phyloP scores from a whole-genome alignment of 768 basidiomycete genomes.

The Stropharia rugosoannulata region DNA sequence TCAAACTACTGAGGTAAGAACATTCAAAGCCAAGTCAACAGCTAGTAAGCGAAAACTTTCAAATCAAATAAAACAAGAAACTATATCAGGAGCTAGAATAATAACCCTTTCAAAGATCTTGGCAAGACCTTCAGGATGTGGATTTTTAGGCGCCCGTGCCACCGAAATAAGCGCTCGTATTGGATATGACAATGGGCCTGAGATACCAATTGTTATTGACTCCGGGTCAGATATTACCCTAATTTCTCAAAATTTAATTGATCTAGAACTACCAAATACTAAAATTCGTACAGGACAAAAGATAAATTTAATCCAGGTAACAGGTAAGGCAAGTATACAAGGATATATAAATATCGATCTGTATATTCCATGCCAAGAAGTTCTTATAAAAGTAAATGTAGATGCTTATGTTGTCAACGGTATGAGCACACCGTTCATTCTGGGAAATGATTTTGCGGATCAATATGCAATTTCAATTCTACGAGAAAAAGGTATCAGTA shows the following conservation, averaged over 20 bases:
- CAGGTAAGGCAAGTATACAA: conserved; percentile 23
- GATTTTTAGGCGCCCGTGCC: too few relatives aligned
- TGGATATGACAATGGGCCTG: neutral
- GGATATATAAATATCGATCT: conserved; percentile 25
- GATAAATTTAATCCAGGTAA: conserved; percentile 31
- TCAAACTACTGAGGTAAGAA: too few relatives aligned
- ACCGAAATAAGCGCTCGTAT: too few relatives aligned
- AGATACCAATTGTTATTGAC: conserved; percentile 22
- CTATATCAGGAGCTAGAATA: too few relatives aligned
- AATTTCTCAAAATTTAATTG: conserved; percentile 20
- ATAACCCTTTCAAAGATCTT: too few relatives aligned
- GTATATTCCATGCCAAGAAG: conserved; percentile 18
- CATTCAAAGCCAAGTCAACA: too few relatives aligned
- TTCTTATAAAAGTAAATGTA: conserved; percentile 20
- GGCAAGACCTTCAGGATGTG: too few relatives aligned
- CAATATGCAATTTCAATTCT: conserved; percentile 29
- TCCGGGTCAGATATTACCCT: conserved; percentile 36
- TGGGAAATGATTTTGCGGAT: conserved; percentile 32
- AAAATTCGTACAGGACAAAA: conserved; percentile 23
- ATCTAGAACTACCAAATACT: conserved; percentile 6
- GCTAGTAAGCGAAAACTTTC: too few relatives aligned
- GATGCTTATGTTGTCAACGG: conserved; percentile 30
- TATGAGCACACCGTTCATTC: conserved; percentile 27
- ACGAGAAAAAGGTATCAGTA: conserved; percentile 5
- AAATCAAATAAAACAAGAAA: too few relatives aligned